phyloP scores from a whole-genome alignment of 108 stramenopile species.

The Cyclotella kingstonii region DNA sequence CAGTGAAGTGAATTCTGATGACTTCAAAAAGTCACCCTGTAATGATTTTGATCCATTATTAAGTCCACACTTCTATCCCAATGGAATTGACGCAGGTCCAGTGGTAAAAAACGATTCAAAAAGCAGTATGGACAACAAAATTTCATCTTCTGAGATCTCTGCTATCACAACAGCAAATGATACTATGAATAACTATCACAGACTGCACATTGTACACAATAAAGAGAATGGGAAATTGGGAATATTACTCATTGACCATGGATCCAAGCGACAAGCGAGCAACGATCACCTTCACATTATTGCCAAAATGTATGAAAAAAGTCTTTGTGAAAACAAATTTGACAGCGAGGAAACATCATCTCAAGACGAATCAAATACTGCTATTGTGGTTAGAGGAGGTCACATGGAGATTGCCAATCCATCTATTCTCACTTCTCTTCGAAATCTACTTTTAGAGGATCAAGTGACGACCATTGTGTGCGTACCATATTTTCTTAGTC shows the following conservation, averaged over 20 bases:
- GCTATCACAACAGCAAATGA: not conserved
- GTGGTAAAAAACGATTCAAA: not conserved
- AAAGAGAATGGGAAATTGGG: conserved; percentile 44
- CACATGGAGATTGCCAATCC: conserved; percentile 94
- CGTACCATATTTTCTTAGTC: conserved; percentile 89
- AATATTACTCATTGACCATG: conserved; percentile 91
- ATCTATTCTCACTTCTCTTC: conserved; percentile 73
- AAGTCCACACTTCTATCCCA: conserved; percentile 76
- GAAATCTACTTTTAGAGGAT: conserved; percentile 51
- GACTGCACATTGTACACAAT: not conserved
- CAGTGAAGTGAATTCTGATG: no score
- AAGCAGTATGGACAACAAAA: no score
- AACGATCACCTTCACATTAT: conserved; percentile 80
- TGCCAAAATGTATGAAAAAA: conserved; percentile 58
- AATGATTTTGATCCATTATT: conserved; percentile 71
- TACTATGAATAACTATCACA: not conserved
- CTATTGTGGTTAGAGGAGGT: conserved; percentile 67
- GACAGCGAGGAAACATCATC: not conserved
- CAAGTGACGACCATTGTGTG: conserved; percentile 71
- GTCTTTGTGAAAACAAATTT: not conserved
- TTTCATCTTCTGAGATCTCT: not conserved
- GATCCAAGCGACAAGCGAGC: conserved; percentile 73
- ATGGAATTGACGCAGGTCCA: conserved; percentile 46
- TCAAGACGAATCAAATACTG: not conserved
- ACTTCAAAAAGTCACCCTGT: no score